Evolutionary conservation across 805 yeast species (phyloP).

Genomic region (Wickerhamomyces mucosus): DNA sequence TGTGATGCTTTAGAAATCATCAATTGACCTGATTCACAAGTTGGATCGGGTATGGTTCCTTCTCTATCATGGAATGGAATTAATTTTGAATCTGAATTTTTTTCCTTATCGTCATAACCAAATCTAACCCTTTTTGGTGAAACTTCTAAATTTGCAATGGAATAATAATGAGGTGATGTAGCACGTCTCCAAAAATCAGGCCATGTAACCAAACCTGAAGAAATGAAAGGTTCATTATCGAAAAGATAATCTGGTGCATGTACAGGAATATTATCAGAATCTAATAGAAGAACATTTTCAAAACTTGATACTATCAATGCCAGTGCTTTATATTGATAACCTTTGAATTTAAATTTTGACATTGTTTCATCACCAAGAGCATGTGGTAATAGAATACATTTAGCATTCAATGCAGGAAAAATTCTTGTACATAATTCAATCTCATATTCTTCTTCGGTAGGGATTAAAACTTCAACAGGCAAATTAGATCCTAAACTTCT

Average conservation of each 20-base stretch:
- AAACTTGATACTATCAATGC: conserved; percentile 65
- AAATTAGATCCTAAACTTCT: conserved; percentile 38
- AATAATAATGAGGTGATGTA: conserved; percentile 64
- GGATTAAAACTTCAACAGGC: conserved; percentile 70
- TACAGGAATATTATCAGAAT: conserved; percentile 66
- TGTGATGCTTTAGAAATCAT: conserved; percentile 47
- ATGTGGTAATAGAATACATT: conserved; percentile 53
- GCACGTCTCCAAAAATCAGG: conserved; percentile 88
- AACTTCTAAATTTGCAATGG: conserved; percentile 50
- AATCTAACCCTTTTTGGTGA: conserved; percentile 29
- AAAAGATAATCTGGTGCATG: conserved; percentile 55
- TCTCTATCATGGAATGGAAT: conserved; percentile 48
- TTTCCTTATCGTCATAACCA: conserved; percentile 28
- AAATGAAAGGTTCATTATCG: conserved; percentile 42
- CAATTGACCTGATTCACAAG: conserved; percentile 59
- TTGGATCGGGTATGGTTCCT: conserved; percentile 52
- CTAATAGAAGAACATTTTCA: conserved; percentile 63
- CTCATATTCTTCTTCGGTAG: conserved; percentile 59
- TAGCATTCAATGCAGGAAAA: conserved; percentile 53
- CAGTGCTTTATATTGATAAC: conserved; percentile 59
- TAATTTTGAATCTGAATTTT: conserved; percentile 11
- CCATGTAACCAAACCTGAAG: conserved; percentile 53
- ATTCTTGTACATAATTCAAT: conserved; percentile 51
- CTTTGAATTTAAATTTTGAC: conserved; percentile 40
- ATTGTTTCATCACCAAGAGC: conserved; percentile 49